A percentile compares a stretch with the other conserved stretches of the same genome.
Conservation (phyloP, 257 asterid species). For the Capsicum chinense region DNA sequence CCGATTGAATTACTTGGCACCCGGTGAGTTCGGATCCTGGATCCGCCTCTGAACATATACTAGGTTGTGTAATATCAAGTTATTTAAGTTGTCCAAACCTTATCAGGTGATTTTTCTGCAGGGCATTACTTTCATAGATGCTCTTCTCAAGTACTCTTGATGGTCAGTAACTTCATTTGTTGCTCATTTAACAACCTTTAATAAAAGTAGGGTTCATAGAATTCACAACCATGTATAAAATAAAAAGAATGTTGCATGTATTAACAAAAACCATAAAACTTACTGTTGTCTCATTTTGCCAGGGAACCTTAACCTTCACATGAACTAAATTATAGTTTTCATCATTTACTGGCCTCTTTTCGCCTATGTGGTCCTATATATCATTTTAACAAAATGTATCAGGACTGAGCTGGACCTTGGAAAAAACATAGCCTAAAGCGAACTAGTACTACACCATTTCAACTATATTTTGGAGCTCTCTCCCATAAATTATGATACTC, state of each 20-base stretch:
- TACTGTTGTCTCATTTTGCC: slow-evolving; percentile 46
- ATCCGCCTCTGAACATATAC: neutral
- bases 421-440: neutral
- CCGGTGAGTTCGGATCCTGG: no score
- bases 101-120: slow-evolving; percentile 46
- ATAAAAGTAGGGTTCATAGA: neutral
- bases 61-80: slow-evolving; percentile 1
- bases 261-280: slow-evolving; percentile 32
- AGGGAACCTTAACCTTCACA: slow-evolving; percentile 40
- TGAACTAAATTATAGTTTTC: slow-evolving; percentile 45
- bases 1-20: no score
- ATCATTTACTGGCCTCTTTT: slow-evolving; percentile 42
- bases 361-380: slow-evolving; percentile 48
- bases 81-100: slow-evolving; percentile 52
- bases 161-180: slow-evolving; percentile 48
- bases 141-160: slow-evolving; percentile 47
- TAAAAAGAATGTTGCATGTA: slow-evolving; percentile 8
- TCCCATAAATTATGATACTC: slow-evolving; percentile 40
- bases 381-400: slow-evolving; percentile 30
- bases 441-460: slow-evolving; percentile 44
- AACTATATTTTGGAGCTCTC: slow-evolving; percentile 41
- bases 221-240: neutral
- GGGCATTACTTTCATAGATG: slow-evolving; percentile 46
- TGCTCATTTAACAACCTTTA: slow-evolving; percentile 18
- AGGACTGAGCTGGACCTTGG: slow-evolving; percentile 33